Conservation (phyloP, 2,329 filamentous ascomycete species). For the Aureobasidium musti region DNA sequence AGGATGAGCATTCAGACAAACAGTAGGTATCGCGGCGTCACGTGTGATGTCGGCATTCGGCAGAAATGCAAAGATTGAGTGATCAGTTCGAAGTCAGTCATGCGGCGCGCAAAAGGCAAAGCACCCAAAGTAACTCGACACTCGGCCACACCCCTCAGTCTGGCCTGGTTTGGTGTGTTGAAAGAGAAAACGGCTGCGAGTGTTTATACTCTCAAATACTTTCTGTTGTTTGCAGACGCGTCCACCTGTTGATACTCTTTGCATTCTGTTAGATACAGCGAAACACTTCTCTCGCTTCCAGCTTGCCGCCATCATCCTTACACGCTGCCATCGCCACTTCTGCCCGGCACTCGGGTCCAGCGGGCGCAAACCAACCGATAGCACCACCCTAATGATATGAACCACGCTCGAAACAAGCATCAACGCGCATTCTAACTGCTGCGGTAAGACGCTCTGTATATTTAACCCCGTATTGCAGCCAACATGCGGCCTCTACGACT, state of each 20-base stretch:
- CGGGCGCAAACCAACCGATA: conserved; percentile 26
- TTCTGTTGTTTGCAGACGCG: conserved; percentile 5
- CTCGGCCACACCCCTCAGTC: conserved; percentile 22
- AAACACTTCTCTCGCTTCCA: background rate
- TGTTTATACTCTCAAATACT: conserved; percentile 8
- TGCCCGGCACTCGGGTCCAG: conserved; percentile 2
- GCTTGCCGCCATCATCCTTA: conserved; percentile 11
- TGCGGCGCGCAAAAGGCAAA: conserved; percentile 24
- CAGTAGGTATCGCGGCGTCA: conserved; percentile 12
- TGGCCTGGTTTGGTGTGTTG: conserved; percentile 19
- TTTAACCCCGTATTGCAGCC: conserved; percentile 30
- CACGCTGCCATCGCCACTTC: conserved; percentile 1
- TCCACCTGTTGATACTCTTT: conserved; percentile 1
- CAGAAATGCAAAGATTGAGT: background rate
- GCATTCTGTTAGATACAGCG: conserved; percentile 12
- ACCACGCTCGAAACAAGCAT: conserved; percentile 20
- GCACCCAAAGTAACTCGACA: conserved; percentile 4
- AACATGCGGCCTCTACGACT: conserved; percentile 46
- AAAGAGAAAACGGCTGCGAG: background rate
- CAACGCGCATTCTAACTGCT: conserved; percentile 11
- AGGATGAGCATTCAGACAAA: background rate
- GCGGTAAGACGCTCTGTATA: conserved; percentile 5
- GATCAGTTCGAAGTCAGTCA: conserved; percentile 15
- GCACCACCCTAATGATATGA: conserved; percentile 9
- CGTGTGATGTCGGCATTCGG: conserved; percentile 18